phyloP scores from a whole-genome alignment of 169 alveolate genomes.

The Condylostoma magnum region DNA sequence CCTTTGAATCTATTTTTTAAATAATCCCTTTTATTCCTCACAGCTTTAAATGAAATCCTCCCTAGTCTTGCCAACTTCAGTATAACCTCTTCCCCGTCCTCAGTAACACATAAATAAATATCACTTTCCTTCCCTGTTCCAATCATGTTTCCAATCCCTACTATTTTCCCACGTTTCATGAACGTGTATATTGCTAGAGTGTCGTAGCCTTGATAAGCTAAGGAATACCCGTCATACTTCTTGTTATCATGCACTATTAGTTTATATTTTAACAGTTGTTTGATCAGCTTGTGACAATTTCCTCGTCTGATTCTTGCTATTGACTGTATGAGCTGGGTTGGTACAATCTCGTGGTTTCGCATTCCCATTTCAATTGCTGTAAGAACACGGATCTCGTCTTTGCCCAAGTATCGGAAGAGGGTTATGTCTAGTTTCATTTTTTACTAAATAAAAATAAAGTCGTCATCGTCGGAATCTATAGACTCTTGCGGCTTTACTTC shows the following conservation, averaged over 20 bases:
- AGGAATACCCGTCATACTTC: slow-evolving; percentile 96
- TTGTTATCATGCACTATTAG: slow-evolving; percentile 91
- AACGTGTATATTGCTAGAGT: slow-evolving; percentile 96
- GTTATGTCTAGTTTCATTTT: slow-evolving; percentile 49
- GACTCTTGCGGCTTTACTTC: too few species aligned
- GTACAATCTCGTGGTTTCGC: slow-evolving; percentile 98
- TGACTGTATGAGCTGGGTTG: slow-evolving; percentile 93
- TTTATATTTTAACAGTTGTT: slow-evolving; percentile 90
- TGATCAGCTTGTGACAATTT: slow-evolving; percentile 82
- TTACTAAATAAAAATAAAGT: too few species aligned
- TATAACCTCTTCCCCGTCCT: slow-evolving; percentile 86
- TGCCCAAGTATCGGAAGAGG: slow-evolving; percentile 68
- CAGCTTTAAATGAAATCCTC: slow-evolving; percentile 96
- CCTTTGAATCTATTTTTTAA: slow-evolving; percentile 93
- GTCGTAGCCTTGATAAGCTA: slow-evolving; percentile 98
- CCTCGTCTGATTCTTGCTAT: slow-evolving; percentile 94
- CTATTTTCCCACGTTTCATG: slow-evolving; percentile 91
- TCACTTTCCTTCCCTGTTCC: slow-evolving; percentile 99
- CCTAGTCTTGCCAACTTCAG: slow-evolving; percentile 95
- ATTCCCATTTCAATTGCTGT: slow-evolving; percentile 98
- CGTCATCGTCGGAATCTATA: too few species aligned
- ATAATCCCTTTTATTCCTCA: slow-evolving; percentile 97
- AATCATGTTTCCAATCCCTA: slow-evolving; percentile 89
- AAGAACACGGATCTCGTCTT: slow-evolving; percentile 90
- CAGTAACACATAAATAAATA: slow-evolving; percentile 92